phyloP scores from a whole-genome alignment of 2,329 filamentous ascomycete species.

The Colletotrichum musae region DNA sequence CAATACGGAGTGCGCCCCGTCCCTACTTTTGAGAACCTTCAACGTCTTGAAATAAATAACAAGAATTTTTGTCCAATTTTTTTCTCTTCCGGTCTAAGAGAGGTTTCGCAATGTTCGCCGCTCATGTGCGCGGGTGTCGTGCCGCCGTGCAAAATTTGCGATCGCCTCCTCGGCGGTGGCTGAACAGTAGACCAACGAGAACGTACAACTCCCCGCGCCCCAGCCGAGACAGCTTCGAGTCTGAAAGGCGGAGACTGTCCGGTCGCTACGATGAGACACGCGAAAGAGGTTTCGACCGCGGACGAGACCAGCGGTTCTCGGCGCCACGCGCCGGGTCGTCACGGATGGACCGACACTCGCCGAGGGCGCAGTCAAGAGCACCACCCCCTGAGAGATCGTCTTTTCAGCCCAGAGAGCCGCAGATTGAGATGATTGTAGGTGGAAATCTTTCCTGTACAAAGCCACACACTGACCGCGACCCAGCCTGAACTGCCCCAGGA shows the following conservation, averaged over 20 bases:
- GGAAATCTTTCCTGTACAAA: neutral
- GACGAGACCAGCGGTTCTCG: neutral
- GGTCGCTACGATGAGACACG: slow-evolving; percentile 2
- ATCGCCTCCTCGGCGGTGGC: neutral
- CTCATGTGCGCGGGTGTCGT: neutral
- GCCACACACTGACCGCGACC: neutral
- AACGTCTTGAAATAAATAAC: too few species aligned
- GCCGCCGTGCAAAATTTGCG: slow-evolving; percentile 10
- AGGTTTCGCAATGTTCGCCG: neutral
- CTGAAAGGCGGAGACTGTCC: slow-evolving; percentile 11
- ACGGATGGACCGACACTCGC: neutral
- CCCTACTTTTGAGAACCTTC: neutral
- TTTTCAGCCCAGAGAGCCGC: neutral
- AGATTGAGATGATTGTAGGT: slow-evolving; percentile 1
- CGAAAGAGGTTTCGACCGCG: neutral
- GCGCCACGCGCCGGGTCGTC: neutral
- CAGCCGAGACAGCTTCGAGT: slow-evolving; percentile 1
- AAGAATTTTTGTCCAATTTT: too few species aligned
- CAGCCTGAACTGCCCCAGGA: slow-evolving; percentile 25
- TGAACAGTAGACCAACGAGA: slow-evolving; percentile 6
- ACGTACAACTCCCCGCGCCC: slow-evolving; percentile 24
- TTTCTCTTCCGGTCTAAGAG: neutral
- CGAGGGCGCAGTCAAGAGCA: neutral
- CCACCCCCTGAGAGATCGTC: neutral
- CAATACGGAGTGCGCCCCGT: neutral